Conservation (phyloP, 495 filamentous ascomycete genomes). For the Xylaria venustula region DNA sequence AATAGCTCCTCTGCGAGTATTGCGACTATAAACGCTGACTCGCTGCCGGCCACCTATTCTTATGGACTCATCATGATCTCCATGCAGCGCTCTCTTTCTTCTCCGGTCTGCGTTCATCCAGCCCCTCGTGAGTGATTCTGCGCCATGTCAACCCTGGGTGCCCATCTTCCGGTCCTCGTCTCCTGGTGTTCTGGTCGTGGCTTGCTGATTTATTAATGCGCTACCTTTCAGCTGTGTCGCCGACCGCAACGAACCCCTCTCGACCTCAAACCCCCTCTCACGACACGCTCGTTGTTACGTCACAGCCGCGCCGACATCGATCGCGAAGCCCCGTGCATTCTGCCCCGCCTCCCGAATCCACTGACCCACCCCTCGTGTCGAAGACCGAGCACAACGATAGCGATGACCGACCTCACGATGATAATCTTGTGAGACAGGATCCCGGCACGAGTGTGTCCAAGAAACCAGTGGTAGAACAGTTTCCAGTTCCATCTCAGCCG, state of each 20-base stretch:
- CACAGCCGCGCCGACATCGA: slow-evolving; percentile 38
- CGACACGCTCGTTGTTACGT: slow-evolving; percentile 43
- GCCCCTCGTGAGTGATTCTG: slow-evolving; percentile 47
- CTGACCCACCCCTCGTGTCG: slow-evolving; percentile 28
- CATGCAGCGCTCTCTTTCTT: slow-evolving; percentile 55
- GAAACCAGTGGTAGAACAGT: slow-evolving; percentile 49
- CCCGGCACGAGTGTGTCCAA: slow-evolving; percentile 36
- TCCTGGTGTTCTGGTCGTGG: slow-evolving; percentile 2
- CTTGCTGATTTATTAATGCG: slow-evolving; percentile 36
- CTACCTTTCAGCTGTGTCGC: slow-evolving; percentile 31
- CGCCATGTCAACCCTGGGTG: slow-evolving; percentile 5
- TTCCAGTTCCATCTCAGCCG: slow-evolving; percentile 33
- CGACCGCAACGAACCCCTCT: slow-evolving; percentile 35
- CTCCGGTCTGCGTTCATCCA: slow-evolving; percentile 50
- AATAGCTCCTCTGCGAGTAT: slow-evolving; percentile 22
- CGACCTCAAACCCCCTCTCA: slow-evolving; percentile 45
- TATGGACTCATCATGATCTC: slow-evolving; percentile 53
- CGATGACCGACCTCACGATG: slow-evolving; percentile 26
- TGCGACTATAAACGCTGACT: slow-evolving; percentile 22
- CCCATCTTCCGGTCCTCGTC: neutral
- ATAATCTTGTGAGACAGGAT: slow-evolving; percentile 35
- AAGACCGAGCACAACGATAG: slow-evolving; percentile 37
- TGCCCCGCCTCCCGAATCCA: slow-evolving; percentile 32
- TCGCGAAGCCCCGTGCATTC: slow-evolving; percentile 42
- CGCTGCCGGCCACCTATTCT: slow-evolving; percentile 14